Base-by-base conservation (phyloP, 1,284 basidiomycete species). In the Ceratobasidium sp. region DNA sequence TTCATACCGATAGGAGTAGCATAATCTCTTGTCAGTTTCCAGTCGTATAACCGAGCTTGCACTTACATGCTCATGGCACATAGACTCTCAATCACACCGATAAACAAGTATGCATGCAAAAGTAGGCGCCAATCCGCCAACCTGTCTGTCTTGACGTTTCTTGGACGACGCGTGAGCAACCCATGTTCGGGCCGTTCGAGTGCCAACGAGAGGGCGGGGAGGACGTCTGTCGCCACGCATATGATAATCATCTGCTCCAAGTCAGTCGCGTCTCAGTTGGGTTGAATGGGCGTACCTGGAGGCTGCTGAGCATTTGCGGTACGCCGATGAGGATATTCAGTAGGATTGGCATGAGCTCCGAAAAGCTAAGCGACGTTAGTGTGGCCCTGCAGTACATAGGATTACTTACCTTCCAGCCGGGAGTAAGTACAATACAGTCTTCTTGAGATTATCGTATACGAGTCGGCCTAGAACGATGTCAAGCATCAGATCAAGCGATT, bases 261-360 rank as follows among this genome's bases (percentile, higher is more conserved):
- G 72, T 78, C 77, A 4, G 79, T 81, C 3, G 81, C 72, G 17
- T 72, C 12, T 34, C n/a, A 71, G 32, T 64, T 73, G 67, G 32
- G 29, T 73, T 62, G 76, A 47, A 60, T 75, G 75, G 77, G 32
- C 49, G 27, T 42, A 82, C 82, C 71, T 83, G 83, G 32, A 86
- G 78, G 69, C 79, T 82, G 68, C 79, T 82, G n/a, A 86, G 79
- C 70, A 82, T 80, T 73, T 85, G 84, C 0, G 85, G 83, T 1
- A 84, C 77, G 71, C 82, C 82, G 58, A 83, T 76, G 69, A 83
- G 76, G 69, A 83, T 79, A 72, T 80, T 80, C 72, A 88, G 76
- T n/a, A 91, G 75, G 55, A 90, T 84, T 1, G 88, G 84, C 81
- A 88, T 86, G 72, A 90, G 82, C 75, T 91, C 89, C 12, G 86